Evolutionary conservation across 176 grass and related monocot genomes (phyloP), one percentile per base, ranked within the genome.

Genomic region (Guadua angustifolia): DNA sequence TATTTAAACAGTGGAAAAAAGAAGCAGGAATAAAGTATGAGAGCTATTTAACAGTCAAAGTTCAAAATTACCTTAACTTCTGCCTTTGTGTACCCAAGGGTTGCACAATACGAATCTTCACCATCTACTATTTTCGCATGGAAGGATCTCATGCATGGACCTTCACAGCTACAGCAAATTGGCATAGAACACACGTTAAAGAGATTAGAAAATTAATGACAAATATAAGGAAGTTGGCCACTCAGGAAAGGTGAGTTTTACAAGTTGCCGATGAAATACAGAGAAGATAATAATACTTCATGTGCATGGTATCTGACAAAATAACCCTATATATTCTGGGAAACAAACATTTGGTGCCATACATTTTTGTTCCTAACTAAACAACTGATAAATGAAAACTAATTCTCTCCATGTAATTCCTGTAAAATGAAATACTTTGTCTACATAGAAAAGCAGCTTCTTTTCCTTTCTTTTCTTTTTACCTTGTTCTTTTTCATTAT

Each of bases 101-200:
- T 90, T 79, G 67, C 79, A 79, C 94, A 95, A 13, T 61, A 32
- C 36, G 94, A 93, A 79, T 95, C 90, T 65, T 89, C 84, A 56
- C 94, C 94, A 62, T 87, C 86, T 75, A 55, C 53, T 73, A 52
- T 46, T 69, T 85, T 93, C 65, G 94, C 90, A 89, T 95, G 94
- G 72, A 95, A 95, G 18, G 94, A 95, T 47, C 94, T 90, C 83
- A 95, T 87, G 57, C 94, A 95, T 5, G 59, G 70, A 44, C 94
- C 94, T 71, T 95, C 94, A 87, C 94, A 95, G 83, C 94, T 95
- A 80, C 59, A 84, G 77, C 2, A 79, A 86, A 88, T 16, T 24
- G 19, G 43, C 55, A 88, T 15, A 77, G 12, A 60, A 13, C 8
- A 45, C 35, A 50, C 17, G 4, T 77, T 13, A 76, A 22, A 47